Percentiles rank a stretch among this genome's conserved stretches.
phyloP scores from a whole-genome alignment of 768 basidiomycete species.

The Leucocoprinus sp. region DNA sequence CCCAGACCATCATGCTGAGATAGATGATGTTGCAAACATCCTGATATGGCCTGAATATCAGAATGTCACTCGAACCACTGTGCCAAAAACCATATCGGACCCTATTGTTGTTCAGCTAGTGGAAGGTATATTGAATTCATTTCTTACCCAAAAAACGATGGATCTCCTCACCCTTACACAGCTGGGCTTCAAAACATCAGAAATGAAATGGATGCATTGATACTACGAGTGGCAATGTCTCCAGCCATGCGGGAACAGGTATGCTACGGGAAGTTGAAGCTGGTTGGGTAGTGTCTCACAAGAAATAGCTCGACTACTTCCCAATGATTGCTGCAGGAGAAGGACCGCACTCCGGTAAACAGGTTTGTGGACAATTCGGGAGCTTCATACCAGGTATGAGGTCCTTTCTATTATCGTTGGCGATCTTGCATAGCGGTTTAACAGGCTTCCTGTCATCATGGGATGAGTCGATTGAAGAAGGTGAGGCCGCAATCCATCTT shows the following conservation, averaged over 20 bases:
- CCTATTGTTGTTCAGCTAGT: constrained; percentile 13
- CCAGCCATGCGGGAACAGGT: constrained; percentile 23
- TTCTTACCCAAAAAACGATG: background rate
- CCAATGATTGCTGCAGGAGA: constrained; percentile 24
- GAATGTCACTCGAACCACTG: background rate
- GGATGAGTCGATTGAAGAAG: constrained; percentile 23
- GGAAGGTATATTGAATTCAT: constrained; percentile 7
- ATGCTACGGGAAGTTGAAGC: background rate
- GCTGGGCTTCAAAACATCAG: constrained; percentile 18
- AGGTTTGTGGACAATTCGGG: constrained; percentile 24
- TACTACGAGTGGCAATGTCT: constrained; percentile 19
- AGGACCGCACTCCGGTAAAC: constrained; percentile 20
- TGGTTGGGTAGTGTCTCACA: background rate
- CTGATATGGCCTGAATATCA: constrained; percentile 17
- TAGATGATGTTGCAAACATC: constrained; percentile 21
- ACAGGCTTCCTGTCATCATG: constrained; percentile 21
- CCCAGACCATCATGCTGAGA: constrained; percentile 20
- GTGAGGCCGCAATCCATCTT: constrained; percentile 5
- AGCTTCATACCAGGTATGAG: constrained; percentile 21
- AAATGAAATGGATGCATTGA: constrained; percentile 22
- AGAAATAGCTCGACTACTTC: constrained; percentile 17
- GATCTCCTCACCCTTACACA: background rate
- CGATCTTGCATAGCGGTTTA: background rate
- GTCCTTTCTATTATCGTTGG: background rate
- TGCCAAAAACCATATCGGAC: background rate